Base-by-base conservation (phyloP, 345 rosid species). In the Excoecaria agallocha region DNA sequence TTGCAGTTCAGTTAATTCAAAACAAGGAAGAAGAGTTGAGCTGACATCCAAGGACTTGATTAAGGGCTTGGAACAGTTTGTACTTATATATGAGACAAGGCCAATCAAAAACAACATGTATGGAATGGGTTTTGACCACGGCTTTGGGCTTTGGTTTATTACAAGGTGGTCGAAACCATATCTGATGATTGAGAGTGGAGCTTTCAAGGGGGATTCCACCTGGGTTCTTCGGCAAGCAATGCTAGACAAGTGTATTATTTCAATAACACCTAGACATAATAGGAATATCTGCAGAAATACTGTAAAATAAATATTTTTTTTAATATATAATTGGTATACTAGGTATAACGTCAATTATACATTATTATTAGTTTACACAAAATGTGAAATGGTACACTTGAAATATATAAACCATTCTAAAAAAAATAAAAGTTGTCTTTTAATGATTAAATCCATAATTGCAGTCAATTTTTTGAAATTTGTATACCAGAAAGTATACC, bases 91-190 rank as follows among this genome's bases (percentile, higher is more conserved):
- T 76, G 99, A 96, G 82, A 85, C 88, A n/a, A 85, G 99, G 1
- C 99, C 98, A 3, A 93, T 96, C 3, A 89, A 93, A 78, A 93
- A 96, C 82, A 95, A 93, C 83, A 82, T 93, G 92, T 80, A 89
- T 68, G 99, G 98, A 45, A 96, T 96, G 99, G 98, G 99, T 72
- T 96, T 96, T 77, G 99, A 96, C 78, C 99, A 96, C 79, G 93
- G 99, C 88, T 96, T 91, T 83, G 99, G 99, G 51, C 89, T 96
- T 72, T 96, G 99, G 99, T n/a, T n/a, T n/a, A n/a, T n/a, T n/a
- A n/a, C n/a, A n/a, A n/a, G n/a, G n/a, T n/a, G n/a, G n/a, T n/a
- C 90, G 56, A 90, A 96, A 79, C 99, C 98, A 19, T 93, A 88
- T 77, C 78, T 96, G 60, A 89, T 93, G 98, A 90, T 96, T 78